Conservation (phyloP, 371 early-diverging fungal species). For the Syncephalastrum racemosum region DNA sequence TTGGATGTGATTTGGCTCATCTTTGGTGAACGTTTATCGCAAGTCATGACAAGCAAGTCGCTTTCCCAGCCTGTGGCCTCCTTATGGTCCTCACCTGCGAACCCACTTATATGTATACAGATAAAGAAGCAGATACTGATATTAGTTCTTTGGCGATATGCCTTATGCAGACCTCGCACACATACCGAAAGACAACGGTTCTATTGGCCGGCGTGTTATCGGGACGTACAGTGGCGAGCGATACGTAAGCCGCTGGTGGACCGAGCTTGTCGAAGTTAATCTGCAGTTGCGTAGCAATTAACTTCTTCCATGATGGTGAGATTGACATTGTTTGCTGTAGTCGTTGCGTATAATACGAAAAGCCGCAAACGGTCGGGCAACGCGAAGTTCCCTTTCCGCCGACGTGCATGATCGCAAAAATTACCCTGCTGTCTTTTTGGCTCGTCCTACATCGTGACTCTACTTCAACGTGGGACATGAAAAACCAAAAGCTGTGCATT, state of each 20-base stretch:
- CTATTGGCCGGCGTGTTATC: slow-evolving; percentile 45
- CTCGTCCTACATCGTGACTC: too few relatives aligned
- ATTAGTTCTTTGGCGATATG: background rate
- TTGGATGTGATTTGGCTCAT: slow-evolving; percentile 33
- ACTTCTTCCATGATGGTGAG: slow-evolving; percentile 24
- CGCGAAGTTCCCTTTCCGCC: too few relatives aligned
- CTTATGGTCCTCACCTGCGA: slow-evolving; percentile 42
- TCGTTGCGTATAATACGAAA: too few relatives aligned
- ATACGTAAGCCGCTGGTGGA: slow-evolving; percentile 31
- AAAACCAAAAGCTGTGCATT: too few relatives aligned
- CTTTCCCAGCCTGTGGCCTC: slow-evolving; percentile 41
- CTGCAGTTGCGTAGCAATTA: slow-evolving; percentile 24
- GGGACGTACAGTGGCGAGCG: slow-evolving; percentile 38
- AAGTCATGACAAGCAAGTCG: slow-evolving; percentile 36
- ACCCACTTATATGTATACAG: slow-evolving; percentile 31
- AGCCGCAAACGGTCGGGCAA: too few relatives aligned
- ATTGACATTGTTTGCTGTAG: too few relatives aligned
- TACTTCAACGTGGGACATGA: too few relatives aligned
- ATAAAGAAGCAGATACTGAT: background rate
- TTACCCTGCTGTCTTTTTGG: too few relatives aligned
- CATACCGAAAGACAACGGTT: slow-evolving; percentile 41
- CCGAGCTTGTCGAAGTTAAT: slow-evolving; percentile 36
- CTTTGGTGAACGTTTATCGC: slow-evolving; percentile 40
- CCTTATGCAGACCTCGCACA: background rate
- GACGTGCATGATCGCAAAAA: too few relatives aligned